Evolutionary conservation across 2,329 filamentous ascomycete genomes (phyloP), one percentile per base, ranked within the genome.

Genomic region (Drechslerella dactyloides): DNA sequence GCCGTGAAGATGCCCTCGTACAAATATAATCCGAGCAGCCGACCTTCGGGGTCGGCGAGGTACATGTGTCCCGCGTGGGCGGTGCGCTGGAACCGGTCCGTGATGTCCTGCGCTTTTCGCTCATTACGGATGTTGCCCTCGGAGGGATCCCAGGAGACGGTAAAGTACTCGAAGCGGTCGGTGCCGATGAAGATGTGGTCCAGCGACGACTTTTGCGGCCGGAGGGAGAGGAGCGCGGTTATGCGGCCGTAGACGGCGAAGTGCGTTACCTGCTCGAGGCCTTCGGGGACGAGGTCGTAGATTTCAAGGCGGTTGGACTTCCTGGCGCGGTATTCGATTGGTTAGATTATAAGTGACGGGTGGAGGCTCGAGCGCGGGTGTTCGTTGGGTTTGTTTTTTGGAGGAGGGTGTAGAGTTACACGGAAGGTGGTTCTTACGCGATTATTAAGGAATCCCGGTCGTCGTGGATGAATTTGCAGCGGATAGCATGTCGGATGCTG

Each of bases 141-240:
- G 78, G 84, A 80, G 0, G 84, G 77, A 76, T 97, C 87, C 93
- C 94, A 99, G 15, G 85, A 87, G 19, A 96, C 80, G 1, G 91
- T 96, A 79, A 97, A 96, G 81, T 96, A 97, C 77, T 92, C 88
- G 76, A 90, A 90, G 62, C 90, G 87, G 78, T 96, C 90, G 52
- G 94, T 99, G 55, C 92, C 93, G 65, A 99, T 85, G 78, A 99
- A 96, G 72, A 99, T 85, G 73, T 97, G 86, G 76, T 97, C 92
- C 53, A 88, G 91, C 3, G 84, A 80, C 27, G 88, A 87, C 75
- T 90, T 86, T 54, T 87, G 86, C 4, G 93, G 91, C 24, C 87
- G 87, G 53, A 99, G 83, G 77, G 87, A 89, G 77, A 94, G 86
- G 13, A 97, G 85, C 83, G 97, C 90, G 6, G 90, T 89, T 75